Conservation (phyloP, 805 yeast species). For the Kodamaea nitidulidarum region DNA sequence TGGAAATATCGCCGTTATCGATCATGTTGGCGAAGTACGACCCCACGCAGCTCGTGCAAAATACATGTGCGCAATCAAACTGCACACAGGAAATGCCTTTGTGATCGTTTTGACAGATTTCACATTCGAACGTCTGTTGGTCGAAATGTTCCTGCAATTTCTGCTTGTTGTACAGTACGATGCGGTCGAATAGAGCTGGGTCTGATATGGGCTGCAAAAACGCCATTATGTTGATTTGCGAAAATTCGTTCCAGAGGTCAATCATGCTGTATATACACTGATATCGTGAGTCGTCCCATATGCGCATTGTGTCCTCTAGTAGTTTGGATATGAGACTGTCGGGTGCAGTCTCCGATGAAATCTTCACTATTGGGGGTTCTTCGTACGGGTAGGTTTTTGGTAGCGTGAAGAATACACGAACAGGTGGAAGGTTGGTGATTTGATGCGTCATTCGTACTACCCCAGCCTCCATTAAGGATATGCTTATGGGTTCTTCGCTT, state of each 20-base stretch:
- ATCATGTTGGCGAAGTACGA: constrained; percentile 43
- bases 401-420: constrained; percentile 25
- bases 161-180: constrained; percentile 18
- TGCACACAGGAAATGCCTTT: constrained; percentile 41
- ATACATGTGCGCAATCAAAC: constrained; percentile 61
- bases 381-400: constrained; percentile 34
- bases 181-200: constrained; percentile 1
- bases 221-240: constrained; percentile 14
- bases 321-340: constrained; percentile 14
- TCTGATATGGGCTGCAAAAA: background rate
- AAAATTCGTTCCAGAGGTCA: constrained; percentile 32
- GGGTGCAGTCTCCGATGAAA: constrained; percentile 32
- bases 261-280: constrained; percentile 41
- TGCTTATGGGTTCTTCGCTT: constrained; percentile 17
- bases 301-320: constrained; percentile 14
- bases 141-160: constrained; percentile 25
- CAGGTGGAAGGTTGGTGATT: constrained; percentile 28
- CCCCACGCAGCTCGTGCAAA: constrained; percentile 52
- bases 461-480: constrained; percentile 3
- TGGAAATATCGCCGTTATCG: constrained; percentile 44
- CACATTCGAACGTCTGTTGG: constrained; percentile 43
- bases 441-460: background rate
- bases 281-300: constrained; percentile 36
- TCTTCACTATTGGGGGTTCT: constrained; percentile 19
- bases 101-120: constrained; percentile 50